phyloP scores from a whole-genome alignment of 2,329 filamentous ascomycete genomes.

The Knoxdaviesia capensis region DNA sequence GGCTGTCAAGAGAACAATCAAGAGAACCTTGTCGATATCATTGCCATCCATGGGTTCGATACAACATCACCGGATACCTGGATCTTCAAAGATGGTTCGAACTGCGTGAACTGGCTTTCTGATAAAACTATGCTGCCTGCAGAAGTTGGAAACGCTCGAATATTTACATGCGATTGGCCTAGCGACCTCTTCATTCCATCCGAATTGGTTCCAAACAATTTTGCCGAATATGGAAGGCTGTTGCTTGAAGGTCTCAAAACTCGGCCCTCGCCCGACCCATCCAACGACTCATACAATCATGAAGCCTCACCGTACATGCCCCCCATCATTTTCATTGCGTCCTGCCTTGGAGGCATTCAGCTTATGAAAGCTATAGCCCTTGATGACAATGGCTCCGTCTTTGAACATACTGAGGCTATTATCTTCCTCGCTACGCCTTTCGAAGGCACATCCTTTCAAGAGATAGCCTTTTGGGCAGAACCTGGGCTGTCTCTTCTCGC shows the following conservation, averaged over 20 bases:
- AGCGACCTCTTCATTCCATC: constrained; percentile 7
- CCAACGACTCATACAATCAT: neutral
- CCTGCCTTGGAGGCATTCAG: constrained; percentile 14
- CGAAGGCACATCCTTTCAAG: constrained; percentile 9
- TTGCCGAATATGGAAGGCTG: constrained; percentile 7
- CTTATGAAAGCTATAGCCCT: constrained; percentile 10
- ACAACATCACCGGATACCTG: constrained; percentile 12
- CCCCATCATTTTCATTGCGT: constrained; percentile 13
- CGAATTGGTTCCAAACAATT: constrained; percentile 5
- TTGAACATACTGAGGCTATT: constrained; percentile 7
- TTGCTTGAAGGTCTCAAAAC: constrained; percentile 8
- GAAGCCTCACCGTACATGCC: constrained; percentile 1
- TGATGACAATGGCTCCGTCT: constrained; percentile 4
- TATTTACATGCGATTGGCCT: constrained; percentile 12
- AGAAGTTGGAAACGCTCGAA: constrained; percentile 6
- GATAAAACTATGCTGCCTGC: constrained; percentile 9
- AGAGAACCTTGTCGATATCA: constrained; percentile 8
- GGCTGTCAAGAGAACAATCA: too few relatives aligned
- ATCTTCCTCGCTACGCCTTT: constrained; percentile 13
- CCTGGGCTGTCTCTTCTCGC: constrained; percentile 5
- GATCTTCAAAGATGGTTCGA: constrained; percentile 6
- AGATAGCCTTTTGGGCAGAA: constrained; percentile 8
- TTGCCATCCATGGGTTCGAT: constrained; percentile 16
- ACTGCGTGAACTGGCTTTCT: constrained; percentile 10
- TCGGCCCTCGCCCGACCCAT: neutral